A percentile compares a stretch with the other conserved stretches of the same genome.
Conservation (phyloP, 106 monocot species). For the Acanthochlamys bracteata region DNA sequence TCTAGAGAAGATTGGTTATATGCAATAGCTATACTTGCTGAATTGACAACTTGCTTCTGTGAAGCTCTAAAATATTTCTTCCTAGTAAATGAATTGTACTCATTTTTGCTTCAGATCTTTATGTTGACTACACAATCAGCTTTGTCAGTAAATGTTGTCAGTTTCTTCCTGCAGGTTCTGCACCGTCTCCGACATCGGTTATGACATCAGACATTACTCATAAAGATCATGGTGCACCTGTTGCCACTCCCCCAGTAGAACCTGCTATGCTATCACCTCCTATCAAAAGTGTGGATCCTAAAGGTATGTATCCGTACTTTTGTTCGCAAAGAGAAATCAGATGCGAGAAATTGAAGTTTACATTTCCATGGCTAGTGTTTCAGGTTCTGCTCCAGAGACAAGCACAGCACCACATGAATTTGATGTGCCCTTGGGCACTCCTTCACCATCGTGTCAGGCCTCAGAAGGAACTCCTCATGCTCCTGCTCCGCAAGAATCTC, state of each 20-base stretch:
- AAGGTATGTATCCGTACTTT: conserved; percentile 19
- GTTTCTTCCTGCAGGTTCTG: conserved; percentile 25
- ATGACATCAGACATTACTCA: conserved; percentile 8
- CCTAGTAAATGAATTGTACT: background rate
- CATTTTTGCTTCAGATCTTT: background rate
- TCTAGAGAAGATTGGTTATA: too few relatives aligned
- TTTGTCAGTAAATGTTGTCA: background rate
- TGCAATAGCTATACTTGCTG: too few relatives aligned
- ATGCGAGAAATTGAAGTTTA: conserved; percentile 3
- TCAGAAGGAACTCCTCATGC: background rate
- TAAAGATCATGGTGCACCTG: conserved; percentile 10
- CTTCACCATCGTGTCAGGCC: background rate
- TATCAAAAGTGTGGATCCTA: conserved; percentile 13
- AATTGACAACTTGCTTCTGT: too few relatives aligned
- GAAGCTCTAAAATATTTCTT: too few relatives aligned
- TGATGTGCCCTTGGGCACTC: conserved; percentile 1
- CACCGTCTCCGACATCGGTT: conserved; percentile 21
- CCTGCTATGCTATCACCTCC: background rate
- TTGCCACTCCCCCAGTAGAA: conserved; percentile 28
- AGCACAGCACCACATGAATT: conserved; percentile 32
- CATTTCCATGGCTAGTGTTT: conserved; percentile 9
- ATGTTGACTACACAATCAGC: background rate
- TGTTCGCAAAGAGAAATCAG: background rate
- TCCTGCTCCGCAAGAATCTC: background rate
- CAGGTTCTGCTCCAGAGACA: conserved; percentile 38